Evolutionary conservation across 148 eudicot genomes (phyloP).

Genomic region (Camellia sinensis): DNA sequence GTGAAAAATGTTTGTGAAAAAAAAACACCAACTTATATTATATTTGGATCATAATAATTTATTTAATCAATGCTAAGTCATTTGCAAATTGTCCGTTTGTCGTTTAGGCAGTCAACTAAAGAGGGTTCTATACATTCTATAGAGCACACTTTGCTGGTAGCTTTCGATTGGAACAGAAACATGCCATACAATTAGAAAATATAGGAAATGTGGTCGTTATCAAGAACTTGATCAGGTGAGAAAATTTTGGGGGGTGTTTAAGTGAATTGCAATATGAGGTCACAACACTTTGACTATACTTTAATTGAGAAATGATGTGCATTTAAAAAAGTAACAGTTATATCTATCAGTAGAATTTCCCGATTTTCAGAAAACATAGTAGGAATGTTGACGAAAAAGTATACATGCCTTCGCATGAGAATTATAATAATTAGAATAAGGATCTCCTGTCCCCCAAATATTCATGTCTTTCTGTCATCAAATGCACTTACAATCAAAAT

Average conservation of each 20-base stretch:
- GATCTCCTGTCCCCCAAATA: too few species aligned
- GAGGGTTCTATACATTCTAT: background rate
- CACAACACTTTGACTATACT: background rate
- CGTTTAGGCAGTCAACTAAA: constrained; percentile 23
- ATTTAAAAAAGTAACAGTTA: background rate
- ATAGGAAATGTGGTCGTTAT: constrained; percentile 6
- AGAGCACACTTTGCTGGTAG: constrained; percentile 1
- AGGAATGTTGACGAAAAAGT: background rate
- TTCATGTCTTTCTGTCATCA: too few species aligned
- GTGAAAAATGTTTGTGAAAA: constrained; percentile 1
- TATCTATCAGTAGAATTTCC: background rate
- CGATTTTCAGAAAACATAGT: too few species aligned
- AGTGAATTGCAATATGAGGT: background rate
- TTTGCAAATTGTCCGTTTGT: background rate
- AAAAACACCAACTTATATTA: background rate
- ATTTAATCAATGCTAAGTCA: background rate
- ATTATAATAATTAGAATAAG: too few species aligned
- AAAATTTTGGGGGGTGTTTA: constrained; percentile 8
- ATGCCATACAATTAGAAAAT: background rate
- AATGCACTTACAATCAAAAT: too few species aligned
- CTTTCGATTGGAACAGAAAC: background rate
- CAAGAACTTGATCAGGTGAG: constrained; percentile 8
- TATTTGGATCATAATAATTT: background rate
- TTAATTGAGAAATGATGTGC: background rate
- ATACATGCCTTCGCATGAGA: too few species aligned